Conservation (phyloP, 1,284 basidiomycete species). For the Pseudozyma flocculosa region DNA sequence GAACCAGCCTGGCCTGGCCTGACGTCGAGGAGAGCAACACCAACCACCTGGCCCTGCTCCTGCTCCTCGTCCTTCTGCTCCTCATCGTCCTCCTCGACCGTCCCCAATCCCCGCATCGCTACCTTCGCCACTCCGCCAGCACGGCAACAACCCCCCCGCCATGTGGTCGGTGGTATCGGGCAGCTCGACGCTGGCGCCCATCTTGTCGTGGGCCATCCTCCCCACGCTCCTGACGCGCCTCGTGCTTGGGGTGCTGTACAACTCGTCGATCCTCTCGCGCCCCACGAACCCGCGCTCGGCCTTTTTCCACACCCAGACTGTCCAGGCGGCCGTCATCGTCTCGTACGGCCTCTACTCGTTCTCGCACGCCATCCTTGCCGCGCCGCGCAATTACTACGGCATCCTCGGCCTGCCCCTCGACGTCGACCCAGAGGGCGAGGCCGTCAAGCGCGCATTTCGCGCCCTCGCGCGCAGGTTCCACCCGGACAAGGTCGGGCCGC, state of each 20-base stretch:
- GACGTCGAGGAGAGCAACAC: too few relatives aligned
- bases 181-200: background rate
- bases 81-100: too few relatives aligned
- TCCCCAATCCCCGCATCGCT: too few relatives aligned
- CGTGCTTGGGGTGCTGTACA: slow-evolving; percentile 14
- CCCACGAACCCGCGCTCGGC: slow-evolving; percentile 1
- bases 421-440: slow-evolving; percentile 69
- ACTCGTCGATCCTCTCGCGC: slow-evolving; percentile 5
- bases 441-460: slow-evolving; percentile 72
- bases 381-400: slow-evolving; percentile 73
- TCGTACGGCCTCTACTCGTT: slow-evolving; percentile 72
- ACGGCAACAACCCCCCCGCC: background rate
- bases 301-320: slow-evolving; percentile 13
- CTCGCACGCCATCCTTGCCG: slow-evolving; percentile 63
- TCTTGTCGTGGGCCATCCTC: slow-evolving; percentile 29
- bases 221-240: slow-evolving; percentile 23
- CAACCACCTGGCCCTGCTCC: too few relatives aligned
- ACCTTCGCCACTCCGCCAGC: background rate
- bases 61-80: too few relatives aligned
- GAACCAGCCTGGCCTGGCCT: too few relatives aligned
- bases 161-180: background rate
- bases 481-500: slow-evolving; percentile 72
- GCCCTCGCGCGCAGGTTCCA: slow-evolving; percentile 73
- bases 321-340: slow-evolving; percentile 66
- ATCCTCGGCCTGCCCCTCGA: slow-evolving; percentile 67